Evolutionary conservation across 805 yeast species (phyloP).

Genomic region (Pichia nanzhaoensis): DNA sequence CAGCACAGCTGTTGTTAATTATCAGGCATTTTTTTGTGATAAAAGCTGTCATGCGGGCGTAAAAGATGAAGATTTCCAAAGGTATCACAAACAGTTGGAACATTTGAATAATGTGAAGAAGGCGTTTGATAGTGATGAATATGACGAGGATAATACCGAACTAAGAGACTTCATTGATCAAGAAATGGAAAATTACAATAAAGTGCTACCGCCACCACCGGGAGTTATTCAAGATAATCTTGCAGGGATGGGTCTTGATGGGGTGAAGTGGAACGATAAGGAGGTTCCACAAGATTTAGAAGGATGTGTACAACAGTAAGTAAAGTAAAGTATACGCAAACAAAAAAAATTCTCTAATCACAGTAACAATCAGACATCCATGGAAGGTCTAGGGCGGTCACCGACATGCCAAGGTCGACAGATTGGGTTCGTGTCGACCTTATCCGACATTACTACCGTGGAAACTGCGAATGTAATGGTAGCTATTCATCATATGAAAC

Average conservation of each 20-base stretch:
- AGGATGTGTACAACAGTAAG: conserved; percentile 41
- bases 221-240: conserved; percentile 49
- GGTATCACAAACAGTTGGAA: conserved; percentile 56
- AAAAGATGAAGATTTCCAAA: conserved; percentile 26
- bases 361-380: conserved; percentile 72
- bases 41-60: conserved; percentile 33
- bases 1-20: conserved; percentile 68
- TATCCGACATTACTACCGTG: conserved; percentile 79
- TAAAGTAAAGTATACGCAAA: not conserved
- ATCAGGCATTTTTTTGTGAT: conserved; percentile 60
- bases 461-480: conserved; percentile 91
- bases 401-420: conserved; percentile 56
- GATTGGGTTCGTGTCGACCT: conserved; percentile 53
- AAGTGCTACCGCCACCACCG: conserved; percentile 72
- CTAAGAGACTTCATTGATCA: conserved; percentile 46
- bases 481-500: conserved; percentile 62
- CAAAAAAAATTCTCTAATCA: not conserved
- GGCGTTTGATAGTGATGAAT: conserved; percentile 59
- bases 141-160: conserved; percentile 42
- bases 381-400: conserved; percentile 88
- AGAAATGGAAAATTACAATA: conserved; percentile 63
- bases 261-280: conserved; percentile 31
- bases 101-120: conserved; percentile 55
- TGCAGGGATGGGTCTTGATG: conserved; percentile 35
- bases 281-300: conserved; percentile 53